These are phyloP conservation scores for Piper betle DNA, from an alignment of 164 flowering plant species.

Conservation along the genomic window DNA sequence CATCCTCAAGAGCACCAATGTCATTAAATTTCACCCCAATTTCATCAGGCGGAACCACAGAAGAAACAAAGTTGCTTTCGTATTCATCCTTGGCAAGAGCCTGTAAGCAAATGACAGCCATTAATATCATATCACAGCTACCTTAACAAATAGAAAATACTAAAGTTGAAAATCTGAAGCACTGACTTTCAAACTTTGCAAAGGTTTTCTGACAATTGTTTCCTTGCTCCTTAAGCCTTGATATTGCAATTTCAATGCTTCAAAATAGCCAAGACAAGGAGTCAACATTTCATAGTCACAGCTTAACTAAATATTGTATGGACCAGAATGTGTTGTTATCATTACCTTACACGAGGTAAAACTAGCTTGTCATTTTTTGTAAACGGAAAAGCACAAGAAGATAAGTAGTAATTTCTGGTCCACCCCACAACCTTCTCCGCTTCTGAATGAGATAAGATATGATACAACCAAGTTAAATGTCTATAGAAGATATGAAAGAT, in stretches of 20 bases:
- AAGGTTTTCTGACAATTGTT: slow-evolving; percentile 43
- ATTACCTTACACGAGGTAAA: slow-evolving; percentile 75
- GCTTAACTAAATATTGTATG: neutral
- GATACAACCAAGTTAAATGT: neutral
- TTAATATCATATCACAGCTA: neutral
- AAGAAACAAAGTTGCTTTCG: slow-evolving; percentile 89
- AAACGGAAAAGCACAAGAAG: slow-evolving; percentile 47
- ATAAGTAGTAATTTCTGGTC: slow-evolving; percentile 87
- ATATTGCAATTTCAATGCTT: slow-evolving; percentile 81
- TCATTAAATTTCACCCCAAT: slow-evolving; percentile 93
- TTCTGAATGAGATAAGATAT: slow-evolving; percentile 31
- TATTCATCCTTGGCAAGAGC: slow-evolving; percentile 91
- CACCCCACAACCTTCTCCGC: slow-evolving; percentile 96
- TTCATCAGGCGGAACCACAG: slow-evolving; percentile 93
- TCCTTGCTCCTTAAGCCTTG: slow-evolving; percentile 78
- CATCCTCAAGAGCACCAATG: slow-evolving; percentile 97
- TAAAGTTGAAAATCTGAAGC: no score
- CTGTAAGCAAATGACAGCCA: slow-evolving; percentile 22
- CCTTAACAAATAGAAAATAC: neutral
- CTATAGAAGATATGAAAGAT: neutral
- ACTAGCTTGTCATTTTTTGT: slow-evolving; percentile 53
- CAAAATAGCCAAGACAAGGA: slow-evolving; percentile 7
- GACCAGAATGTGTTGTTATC: neutral
- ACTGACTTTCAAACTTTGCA: slow-evolving; percentile 77
- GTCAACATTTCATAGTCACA: neutral